Conservation (phyloP, 2,329 filamentous ascomycete genomes). For the Colletotrichum sp. region DNA sequence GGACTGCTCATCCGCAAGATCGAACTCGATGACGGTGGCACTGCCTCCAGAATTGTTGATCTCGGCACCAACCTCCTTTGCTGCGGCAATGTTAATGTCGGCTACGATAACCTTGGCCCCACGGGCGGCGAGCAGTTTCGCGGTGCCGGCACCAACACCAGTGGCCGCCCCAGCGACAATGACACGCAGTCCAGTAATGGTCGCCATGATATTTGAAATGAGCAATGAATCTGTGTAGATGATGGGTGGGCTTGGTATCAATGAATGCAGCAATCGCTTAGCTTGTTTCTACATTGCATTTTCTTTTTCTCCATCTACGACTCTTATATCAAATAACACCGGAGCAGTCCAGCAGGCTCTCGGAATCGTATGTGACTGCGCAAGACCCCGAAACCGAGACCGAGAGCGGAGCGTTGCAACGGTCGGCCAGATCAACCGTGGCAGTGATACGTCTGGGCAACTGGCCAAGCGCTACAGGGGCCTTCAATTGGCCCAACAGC, state of each 20-base stretch:
- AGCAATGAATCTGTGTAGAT: not conserved
- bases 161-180: not conserved
- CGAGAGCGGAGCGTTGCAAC: not conserved
- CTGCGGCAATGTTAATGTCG: slow-evolving; percentile 1
- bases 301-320: not conserved
- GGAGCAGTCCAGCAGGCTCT: not conserved
- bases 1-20: not conserved
- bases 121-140: not conserved
- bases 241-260: not conserved
- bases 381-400: not conserved
- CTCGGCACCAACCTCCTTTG: not conserved
- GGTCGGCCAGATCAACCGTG: not conserved
- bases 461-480: not conserved
- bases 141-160: not conserved
- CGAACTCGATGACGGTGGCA: not conserved
- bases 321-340: not conserved
- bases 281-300: not conserved
- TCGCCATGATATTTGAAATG: not conserved
- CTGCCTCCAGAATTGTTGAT: not conserved
- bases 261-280: not conserved
- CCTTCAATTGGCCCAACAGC: not conserved
- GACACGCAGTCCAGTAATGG: not conserved
- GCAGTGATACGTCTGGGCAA: not conserved
- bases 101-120: not conserved
- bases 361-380: not conserved